phyloP scores from a whole-genome alignment of 495 filamentous ascomycete genomes.

The Xylaria acuta region DNA sequence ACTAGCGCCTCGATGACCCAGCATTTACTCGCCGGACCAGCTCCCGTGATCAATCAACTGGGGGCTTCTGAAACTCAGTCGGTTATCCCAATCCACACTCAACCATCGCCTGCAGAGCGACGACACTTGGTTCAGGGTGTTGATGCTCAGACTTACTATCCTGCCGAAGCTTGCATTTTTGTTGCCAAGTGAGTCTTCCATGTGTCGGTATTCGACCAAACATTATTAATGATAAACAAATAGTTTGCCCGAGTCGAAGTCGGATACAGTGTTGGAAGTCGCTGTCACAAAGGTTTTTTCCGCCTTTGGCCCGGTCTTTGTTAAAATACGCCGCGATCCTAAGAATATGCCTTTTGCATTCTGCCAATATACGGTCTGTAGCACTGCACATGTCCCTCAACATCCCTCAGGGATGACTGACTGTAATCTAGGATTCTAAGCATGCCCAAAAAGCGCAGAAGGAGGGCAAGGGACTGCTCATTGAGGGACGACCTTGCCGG shows the following conservation, averaged over 20 bases:
- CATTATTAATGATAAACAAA: slow-evolving; percentile 16
- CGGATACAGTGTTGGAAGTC: slow-evolving; percentile 58
- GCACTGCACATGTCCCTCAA: neutral
- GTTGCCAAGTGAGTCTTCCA: slow-evolving; percentile 66
- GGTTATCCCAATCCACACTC: slow-evolving; percentile 18
- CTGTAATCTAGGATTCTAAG: slow-evolving; percentile 37
- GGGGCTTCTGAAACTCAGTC: neutral
- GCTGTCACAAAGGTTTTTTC: slow-evolving; percentile 59
- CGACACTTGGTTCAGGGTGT: slow-evolving; percentile 38
- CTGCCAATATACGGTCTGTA: slow-evolving; percentile 64
- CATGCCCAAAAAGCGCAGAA: slow-evolving; percentile 58
- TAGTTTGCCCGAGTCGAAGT: slow-evolving; percentile 50
- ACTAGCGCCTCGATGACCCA: slow-evolving; percentile 9
- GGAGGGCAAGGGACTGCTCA: slow-evolving; percentile 52
- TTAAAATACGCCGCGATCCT: slow-evolving; percentile 66
- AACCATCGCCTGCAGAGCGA: slow-evolving; percentile 20
- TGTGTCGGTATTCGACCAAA: slow-evolving; percentile 14
- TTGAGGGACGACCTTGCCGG: slow-evolving; percentile 64
- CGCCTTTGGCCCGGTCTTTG: slow-evolving; percentile 60
- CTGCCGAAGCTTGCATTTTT: slow-evolving; percentile 64
- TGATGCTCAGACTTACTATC: slow-evolving; percentile 65
- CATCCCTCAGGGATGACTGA: slow-evolving; percentile 24
- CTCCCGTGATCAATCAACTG: slow-evolving; percentile 17
- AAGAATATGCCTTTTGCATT: slow-evolving; percentile 69
- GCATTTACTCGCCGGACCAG: neutral